Evolutionary conservation across 805 yeast species (phyloP).

Genomic region (Candida morakotiae): DNA sequence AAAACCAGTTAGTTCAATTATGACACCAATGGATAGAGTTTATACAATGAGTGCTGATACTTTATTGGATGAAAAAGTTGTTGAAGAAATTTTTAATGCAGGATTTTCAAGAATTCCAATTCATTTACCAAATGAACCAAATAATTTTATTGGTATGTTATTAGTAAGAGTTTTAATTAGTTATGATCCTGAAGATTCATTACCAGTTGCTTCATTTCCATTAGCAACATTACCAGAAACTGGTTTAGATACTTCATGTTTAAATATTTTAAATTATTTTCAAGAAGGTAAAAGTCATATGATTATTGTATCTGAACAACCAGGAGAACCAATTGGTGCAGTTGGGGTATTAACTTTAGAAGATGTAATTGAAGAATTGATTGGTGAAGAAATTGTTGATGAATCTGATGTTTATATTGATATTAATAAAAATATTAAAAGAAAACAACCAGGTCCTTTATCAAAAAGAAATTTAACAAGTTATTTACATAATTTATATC

Average conservation of each 20-base stretch:
- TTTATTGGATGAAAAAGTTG: slow-evolving; percentile 75
- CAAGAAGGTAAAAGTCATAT: slow-evolving; percentile 98
- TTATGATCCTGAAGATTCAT: slow-evolving; percentile 93
- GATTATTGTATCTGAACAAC: slow-evolving; percentile 85
- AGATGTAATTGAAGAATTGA: slow-evolving; percentile 96
- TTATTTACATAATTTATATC: slow-evolving; percentile 61
- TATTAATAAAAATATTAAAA: slow-evolving; percentile 80
- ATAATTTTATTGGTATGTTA: slow-evolving; percentile 91
- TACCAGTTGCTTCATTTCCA: slow-evolving; percentile 90
- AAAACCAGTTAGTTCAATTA: slow-evolving; percentile 77
- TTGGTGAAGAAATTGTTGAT: slow-evolving; percentile 96
- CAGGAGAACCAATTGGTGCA: slow-evolving; percentile 83
- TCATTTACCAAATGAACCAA: slow-evolving; percentile 83
- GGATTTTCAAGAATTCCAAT: slow-evolving; percentile 96
- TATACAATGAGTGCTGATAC: slow-evolving; percentile 84
- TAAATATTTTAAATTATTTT: slow-evolving; percentile 90
- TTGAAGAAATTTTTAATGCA: slow-evolving; percentile 86
- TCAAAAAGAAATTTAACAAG: slow-evolving; percentile 65
- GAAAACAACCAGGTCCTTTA: slow-evolving; percentile 72
- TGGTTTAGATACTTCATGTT: slow-evolving; percentile 83
- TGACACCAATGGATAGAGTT: slow-evolving; percentile 92
- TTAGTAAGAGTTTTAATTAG: slow-evolving; percentile 88
- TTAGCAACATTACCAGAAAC: slow-evolving; percentile 96
- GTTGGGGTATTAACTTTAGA: slow-evolving; percentile 89
- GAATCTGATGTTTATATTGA: slow-evolving; percentile 93